These are phyloP conservation scores for Canavalia gladiata DNA, from an alignment of 306 rosid genomes.

Conservation along the genomic window DNA sequence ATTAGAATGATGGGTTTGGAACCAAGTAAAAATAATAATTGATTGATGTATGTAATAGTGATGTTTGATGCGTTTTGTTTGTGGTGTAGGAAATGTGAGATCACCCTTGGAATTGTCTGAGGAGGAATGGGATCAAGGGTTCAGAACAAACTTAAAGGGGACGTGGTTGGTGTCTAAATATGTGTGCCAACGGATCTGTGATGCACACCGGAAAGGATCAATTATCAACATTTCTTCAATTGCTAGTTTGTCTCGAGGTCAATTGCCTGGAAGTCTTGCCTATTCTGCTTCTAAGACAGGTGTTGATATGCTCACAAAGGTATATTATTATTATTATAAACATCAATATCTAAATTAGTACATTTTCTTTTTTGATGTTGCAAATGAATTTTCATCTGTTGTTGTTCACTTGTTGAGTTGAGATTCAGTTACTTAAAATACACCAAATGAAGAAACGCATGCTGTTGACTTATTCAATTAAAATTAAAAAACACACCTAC, in stretches of 20 bases:
- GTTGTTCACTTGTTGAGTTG: not conserved
- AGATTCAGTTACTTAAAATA: not conserved
- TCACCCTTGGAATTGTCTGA: slow-evolving; percentile 66
- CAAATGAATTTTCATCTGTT: not conserved
- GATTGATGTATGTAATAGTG: not conserved
- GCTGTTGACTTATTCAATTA: too few species aligned
- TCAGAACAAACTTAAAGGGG: slow-evolving; percentile 72
- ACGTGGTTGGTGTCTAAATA: slow-evolving; percentile 80
- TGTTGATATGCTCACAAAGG: too few species aligned
- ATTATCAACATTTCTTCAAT: slow-evolving; percentile 79
- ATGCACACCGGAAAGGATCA: slow-evolving; percentile 64
- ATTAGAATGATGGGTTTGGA: too few species aligned
- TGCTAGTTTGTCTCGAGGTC: slow-evolving; percentile 69
- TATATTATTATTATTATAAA: too few species aligned
- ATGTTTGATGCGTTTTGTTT: too few species aligned
- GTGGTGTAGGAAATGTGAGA: slow-evolving; percentile 63
- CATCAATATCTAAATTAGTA: too few species aligned
- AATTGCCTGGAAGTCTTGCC: slow-evolving; percentile 70
- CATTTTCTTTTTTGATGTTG: too few species aligned
- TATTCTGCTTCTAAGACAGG: slow-evolving; percentile 42
- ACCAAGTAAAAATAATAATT: too few species aligned
- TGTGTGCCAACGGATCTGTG: slow-evolving; percentile 67
- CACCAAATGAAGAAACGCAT: not conserved
- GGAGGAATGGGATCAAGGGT: slow-evolving; percentile 72
- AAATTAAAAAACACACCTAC: not conserved